Base-by-base conservation (phyloP, 2,329 filamentous ascomycete genomes). In the Colletotrichum nymphaeae region DNA sequence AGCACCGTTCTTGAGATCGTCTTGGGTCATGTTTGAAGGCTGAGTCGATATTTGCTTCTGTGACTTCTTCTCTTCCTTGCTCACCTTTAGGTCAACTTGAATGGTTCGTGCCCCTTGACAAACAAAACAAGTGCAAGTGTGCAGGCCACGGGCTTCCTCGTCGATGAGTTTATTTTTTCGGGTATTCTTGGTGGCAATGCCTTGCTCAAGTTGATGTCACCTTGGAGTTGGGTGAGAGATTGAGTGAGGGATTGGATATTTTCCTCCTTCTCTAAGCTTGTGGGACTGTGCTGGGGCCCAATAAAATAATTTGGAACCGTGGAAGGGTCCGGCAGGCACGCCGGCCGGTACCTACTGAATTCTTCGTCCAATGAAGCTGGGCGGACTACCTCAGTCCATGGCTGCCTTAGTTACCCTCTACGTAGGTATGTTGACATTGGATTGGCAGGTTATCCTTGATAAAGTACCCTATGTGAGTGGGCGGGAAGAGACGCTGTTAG, bases 201-300 rank as follows among this genome's bases (percentile, higher is more conserved):
- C 42, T 49, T 49, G 19, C 42, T n/a, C 19, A n/a, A 19, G 46
- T 26, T 63, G 46, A 26, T 57, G 8, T 57, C 63, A 30, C 52
- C 1, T 57, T 65, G 16, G 30, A 37, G 16, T 37, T 22, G 28
- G 53, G 14, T 32, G 42, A 64, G 22, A n/a, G 28, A 8, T 63
- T 24, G 42, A 19, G 57, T 28, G 37, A 16, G 22, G 58, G 64
- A 60, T 35, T 49, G 53, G 55, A 62, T 37, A 22, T 62, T 68
- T 68, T 67, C 32, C 28, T n/a, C 22, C 28, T 35, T 35, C 32
- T 49, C 56, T 11, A 30, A 28, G 37, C 57, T 37, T 68, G 57
- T 52, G 57, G 42, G 65, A 68, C 53, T 68, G 42, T 30, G 57
- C 42, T 37, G 56, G 55, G 32, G 56, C 46, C 65, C 30, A 28